Base-by-base conservation (phyloP, 768 basidiomycete species). In the Russula foetens region DNA sequence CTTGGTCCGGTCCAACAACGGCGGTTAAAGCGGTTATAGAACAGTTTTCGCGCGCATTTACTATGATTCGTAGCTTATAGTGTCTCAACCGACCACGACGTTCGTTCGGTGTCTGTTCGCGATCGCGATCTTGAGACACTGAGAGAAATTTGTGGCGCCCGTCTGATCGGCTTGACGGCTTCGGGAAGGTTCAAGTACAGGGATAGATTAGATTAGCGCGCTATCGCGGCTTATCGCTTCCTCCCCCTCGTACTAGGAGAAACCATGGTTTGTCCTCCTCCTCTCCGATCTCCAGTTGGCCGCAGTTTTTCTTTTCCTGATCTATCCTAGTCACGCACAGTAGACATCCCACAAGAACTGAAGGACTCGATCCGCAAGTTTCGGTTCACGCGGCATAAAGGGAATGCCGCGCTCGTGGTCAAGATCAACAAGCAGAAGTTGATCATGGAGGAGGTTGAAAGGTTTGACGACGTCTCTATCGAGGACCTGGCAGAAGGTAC, bases 401-500 rank as follows among this genome's bases (percentile, higher is more conserved):
- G 85, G 41, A 86, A 79, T 66, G 86, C 90, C 26, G 92, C 91
- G 17, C 77, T 95, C 56, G 75, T 92, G 66, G 84, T 95, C 73
- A 95, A 94, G 83, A 91, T 95, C 74, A 87, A 94, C 79, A 94
- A 90, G 77, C 72, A 77, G 43, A 78, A 84, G 67, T 80, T 95
- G 59, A 69, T 84, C 65, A 88, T 97, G 86, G 86, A 88, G 70
- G 86, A 91, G 67, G 88, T 85, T 33, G 90, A 92, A 56, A 83
- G 86, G 69, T 85, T 90, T 65, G 85, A 88, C 68, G 74, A 83
- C 61, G 85, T 90, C 61, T 79, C 79, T 57, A 83, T 93, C 59
- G 88, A 89, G 67, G 91, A 95, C 17, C 83, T 98, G 39, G 89
- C 83, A n/a, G 86, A 93, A 74, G 93, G 93, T 91, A 65, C 58